Evolutionary conservation across 108 stramenopile species (phyloP).

Genomic region (Chaetoceros muelleri): DNA sequence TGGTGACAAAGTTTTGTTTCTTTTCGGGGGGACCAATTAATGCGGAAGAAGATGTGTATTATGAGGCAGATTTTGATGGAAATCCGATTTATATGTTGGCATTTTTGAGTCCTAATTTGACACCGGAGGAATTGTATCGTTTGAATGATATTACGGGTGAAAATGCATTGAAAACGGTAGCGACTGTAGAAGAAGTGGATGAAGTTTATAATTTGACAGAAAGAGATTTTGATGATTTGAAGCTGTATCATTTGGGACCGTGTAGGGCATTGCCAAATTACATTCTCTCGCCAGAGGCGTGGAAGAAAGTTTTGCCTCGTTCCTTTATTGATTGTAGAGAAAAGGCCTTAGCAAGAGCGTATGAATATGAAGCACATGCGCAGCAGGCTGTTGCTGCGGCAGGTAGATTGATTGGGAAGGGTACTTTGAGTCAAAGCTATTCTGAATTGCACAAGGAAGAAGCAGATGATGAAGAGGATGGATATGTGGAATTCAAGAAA

Average conservation of each 20-base stretch:
- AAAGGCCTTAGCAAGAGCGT: conserved; percentile 50
- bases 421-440: neutral
- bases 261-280: conserved; percentile 76
- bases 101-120: conserved; percentile 67
- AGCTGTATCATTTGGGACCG: conserved; percentile 78
- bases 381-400: conserved; percentile 2
- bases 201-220: conserved; percentile 72
- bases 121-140: conserved; percentile 70
- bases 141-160: conserved; percentile 28
- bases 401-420: conserved; percentile 1
- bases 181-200: conserved; percentile 67
- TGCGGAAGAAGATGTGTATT: conserved; percentile 81
- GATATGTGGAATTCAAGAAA: conserved; percentile 6
- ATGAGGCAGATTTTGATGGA: conserved; percentile 76
- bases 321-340: conserved; percentile 63
- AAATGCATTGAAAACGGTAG: conserved; percentile 37
- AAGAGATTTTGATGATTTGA: conserved; percentile 77
- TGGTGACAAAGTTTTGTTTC: conserved; percentile 84
- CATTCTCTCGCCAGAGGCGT: conserved; percentile 66
- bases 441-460: conserved; percentile 2
- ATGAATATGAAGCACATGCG: conserved; percentile 34
- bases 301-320: conserved; percentile 75
- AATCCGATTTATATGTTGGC: conserved; percentile 81
- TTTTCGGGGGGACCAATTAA: conserved; percentile 86
- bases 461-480: conserved; percentile 1